Conservation (phyloP, 176 grass and related monocot genomes). For the Paspalum notatum region DNA sequence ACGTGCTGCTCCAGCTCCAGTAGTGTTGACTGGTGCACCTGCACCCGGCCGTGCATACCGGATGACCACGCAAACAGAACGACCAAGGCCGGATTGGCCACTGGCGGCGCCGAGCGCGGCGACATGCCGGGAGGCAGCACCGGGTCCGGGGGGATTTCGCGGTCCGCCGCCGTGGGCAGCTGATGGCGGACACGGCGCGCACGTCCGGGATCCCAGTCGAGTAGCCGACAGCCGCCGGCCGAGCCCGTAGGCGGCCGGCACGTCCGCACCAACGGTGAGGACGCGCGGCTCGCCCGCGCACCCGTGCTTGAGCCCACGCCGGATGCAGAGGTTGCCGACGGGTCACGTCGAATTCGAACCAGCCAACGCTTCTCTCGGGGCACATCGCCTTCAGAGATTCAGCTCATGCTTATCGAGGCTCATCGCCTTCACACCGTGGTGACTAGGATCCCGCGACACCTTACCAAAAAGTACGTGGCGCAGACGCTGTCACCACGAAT, state of each 20-base stretch:
- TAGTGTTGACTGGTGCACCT: not conserved
- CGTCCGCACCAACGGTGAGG: not conserved
- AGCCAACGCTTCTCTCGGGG: not conserved
- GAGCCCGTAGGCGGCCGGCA: not conserved
- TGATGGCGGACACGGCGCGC: not conserved
- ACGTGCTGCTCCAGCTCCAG: not conserved
- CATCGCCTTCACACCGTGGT: not conserved
- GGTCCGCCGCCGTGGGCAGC: not conserved
- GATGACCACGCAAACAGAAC: not conserved
- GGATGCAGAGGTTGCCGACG: not conserved
- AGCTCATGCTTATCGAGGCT: not conserved
- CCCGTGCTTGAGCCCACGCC: not conserved
- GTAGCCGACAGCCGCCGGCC: not conserved
- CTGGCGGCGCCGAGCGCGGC: not conserved
- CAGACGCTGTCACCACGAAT: not conserved
- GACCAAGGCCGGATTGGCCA: not conserved
- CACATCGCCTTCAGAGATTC: constrained; percentile 1
- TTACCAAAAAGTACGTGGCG: not conserved
- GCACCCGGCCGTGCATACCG: not conserved
- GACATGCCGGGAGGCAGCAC: not conserved
- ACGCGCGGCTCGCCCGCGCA: not conserved
- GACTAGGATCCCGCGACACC: constrained; percentile 2
- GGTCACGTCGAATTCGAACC: not conserved
- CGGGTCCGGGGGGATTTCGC: not conserved
- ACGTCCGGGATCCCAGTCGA: not conserved